Evolutionary conservation across 1,284 basidiomycete genomes (phyloP), one percentile per base, ranked within the genome.

Genomic region (Caloboletus firmus): DNA sequence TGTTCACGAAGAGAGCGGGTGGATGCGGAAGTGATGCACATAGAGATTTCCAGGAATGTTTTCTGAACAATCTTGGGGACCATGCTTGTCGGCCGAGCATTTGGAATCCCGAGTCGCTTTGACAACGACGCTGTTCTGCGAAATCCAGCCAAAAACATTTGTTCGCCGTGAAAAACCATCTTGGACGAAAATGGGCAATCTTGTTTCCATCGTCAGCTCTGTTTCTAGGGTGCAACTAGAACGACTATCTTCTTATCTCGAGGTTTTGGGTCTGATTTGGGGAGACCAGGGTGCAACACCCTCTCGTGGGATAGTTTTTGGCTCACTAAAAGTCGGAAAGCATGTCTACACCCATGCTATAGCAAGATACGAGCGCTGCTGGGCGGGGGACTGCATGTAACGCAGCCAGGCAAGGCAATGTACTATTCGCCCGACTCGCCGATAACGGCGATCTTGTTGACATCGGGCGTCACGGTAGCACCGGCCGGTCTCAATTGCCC

Each of bases 91-190:
- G 49, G 35, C 12, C 52, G 49, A 32, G 32, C 41, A 22, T 28
- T 15, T 28, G 49, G 34, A 20, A 54, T n/a, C 18, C 35, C 43
- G 7, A 54, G 28, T 9, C 8, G 28, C n/a, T 54, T 35, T 11
- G 49, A 53, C 7, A 53, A 43, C 9, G 13, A 52, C 22, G n/a
- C 52, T 49, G n/a, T 52, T 54, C 28, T 54, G 49, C n/a, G 52
- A 43, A 32, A 44, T 54, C 52, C 52, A 54, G 5, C 28, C 17
- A 20, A 54, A 54, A 37, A 41, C 49, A n/a, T 54, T 49, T 3
- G 52, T 28, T 18, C 52, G 40, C 24, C 49, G 40, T 52, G 41
- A 52, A 54, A 39, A 44, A 54, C 49, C 52, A 10, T 39, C 52
- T 32, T 44, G 30, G 13, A 54, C 15, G 24, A 52, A 53, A 39